phyloP scores from a whole-genome alignment of 345 rosid genomes.

The Linum trigynum region DNA sequence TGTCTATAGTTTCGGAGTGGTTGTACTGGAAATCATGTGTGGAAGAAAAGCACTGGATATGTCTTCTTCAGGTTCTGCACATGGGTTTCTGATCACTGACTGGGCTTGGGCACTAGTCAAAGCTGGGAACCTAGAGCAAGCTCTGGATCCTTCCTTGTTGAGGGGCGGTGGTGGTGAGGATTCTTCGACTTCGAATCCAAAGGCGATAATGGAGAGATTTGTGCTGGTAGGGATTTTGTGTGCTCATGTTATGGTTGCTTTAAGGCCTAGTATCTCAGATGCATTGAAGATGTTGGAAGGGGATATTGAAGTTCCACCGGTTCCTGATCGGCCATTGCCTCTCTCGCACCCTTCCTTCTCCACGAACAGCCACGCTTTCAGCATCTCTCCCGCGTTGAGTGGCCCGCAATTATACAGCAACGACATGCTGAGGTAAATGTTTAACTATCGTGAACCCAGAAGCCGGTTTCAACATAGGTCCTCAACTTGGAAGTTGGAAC shows the following conservation, averaged over 20 bases:
- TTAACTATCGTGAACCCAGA: not conserved
- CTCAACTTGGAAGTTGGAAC: not conserved
- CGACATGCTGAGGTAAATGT: conserved; percentile 39
- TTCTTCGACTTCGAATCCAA: conserved; percentile 45
- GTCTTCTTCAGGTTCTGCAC: conserved; percentile 49
- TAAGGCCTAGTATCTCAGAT: conserved; percentile 71
- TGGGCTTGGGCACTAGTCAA: conserved; percentile 92
- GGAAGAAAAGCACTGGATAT: conserved; percentile 82
- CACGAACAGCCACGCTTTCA: conserved; percentile 30
- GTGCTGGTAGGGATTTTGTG: conserved; percentile 75
- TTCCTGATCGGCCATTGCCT: conserved; percentile 74
- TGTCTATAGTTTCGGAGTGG: conserved; percentile 90
- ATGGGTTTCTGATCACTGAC: conserved; percentile 62
- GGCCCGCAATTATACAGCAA: conserved; percentile 32
- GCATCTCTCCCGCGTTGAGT: conserved; percentile 46
- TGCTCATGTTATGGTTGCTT: conserved; percentile 88
- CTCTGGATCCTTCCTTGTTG: conserved; percentile 45
- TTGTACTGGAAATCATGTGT: conserved; percentile 77
- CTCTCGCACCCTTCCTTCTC: conserved; percentile 38
- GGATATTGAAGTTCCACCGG: conserved; percentile 67
- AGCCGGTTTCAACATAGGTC: not conserved
- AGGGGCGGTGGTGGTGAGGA: conserved; percentile 20
- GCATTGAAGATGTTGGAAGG: conserved; percentile 92
- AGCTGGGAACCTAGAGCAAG: conserved; percentile 52
- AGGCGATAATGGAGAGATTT: conserved; percentile 74